Conservation (phyloP, 805 yeast genomes). For the Candida silvicultrix region DNA sequence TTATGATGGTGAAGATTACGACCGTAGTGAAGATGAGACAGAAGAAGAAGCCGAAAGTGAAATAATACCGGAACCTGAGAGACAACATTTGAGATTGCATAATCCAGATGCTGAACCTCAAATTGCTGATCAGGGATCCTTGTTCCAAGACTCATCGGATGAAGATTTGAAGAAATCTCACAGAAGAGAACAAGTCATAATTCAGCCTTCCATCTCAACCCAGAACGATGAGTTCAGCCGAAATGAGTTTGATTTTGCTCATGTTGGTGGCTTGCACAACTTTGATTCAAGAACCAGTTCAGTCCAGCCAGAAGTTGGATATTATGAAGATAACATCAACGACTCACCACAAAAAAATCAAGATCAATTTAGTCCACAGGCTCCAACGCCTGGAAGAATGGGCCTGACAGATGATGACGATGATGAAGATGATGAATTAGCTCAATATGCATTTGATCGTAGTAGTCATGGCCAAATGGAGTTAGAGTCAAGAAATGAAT, state of each 20-base stretch:
- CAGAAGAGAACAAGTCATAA: neutral
- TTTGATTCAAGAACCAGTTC: neutral
- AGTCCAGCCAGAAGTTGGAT: neutral
- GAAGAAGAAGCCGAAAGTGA: neutral
- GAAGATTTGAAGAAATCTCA: conserved; percentile 1
- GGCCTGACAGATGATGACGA: neutral
- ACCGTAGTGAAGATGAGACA: neutral
- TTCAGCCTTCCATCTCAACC: neutral
- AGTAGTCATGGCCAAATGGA: neutral
- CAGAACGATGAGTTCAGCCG: neutral
- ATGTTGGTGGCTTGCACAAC: neutral
- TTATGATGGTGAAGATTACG: neutral
- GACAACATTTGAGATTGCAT: neutral
- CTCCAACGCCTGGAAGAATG: neutral
- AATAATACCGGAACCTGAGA: neutral
- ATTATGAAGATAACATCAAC: neutral
- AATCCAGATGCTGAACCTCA: neutral
- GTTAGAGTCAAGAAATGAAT: neutral
- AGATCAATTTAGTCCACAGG: neutral
- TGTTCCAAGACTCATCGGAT: conserved; percentile 18
- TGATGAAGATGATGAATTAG: neutral
- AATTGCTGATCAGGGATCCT: conserved; percentile 2
- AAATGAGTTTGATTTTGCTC: neutral
- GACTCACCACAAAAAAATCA: neutral
- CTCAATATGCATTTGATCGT: no score